Base-by-base conservation (phyloP, 164 flowering plant species). In the Vitis riparia region DNA sequence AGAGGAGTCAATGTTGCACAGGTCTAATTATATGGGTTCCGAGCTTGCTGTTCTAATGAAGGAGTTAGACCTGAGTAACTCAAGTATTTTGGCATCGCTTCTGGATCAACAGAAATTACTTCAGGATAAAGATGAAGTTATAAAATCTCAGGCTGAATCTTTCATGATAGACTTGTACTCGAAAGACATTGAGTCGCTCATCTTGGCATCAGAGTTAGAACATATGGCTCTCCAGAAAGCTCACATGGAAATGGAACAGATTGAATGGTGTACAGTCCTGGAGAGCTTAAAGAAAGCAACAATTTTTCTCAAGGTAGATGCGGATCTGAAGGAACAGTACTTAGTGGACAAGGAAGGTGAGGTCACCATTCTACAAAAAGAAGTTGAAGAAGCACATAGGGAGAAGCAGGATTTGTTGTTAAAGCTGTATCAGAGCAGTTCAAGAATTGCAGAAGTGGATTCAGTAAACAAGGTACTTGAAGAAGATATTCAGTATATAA, bases 1-100 rank as follows among this genome's bases (percentile, higher is more conserved):
- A 68, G 99, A 95, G 79, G 97, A 93, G 76, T 19, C 73, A 44
- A 88, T 95, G 97, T 63, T 95, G 78, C 82, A 84, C 55, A 87
- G 93, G 80, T 93, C 91, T 62, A 81, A 91, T 59, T 67, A 75
- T 69, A 90, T 95, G 85, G 91, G 90, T n/a, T 84, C 80, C 59
- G 90, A 93, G 72, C 89, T 95, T 67, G 80, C 87, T 47, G 23
- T 75, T 63, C 71, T 95, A 23, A 80, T 83, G 82, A 89, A 84
- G 77, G 98, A 93, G 68, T 58, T 95, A 70, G 91, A 93, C 68
- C 13, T 65, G 60, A 83, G 83, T 69, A 85, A 82, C 73, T 30
- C 68, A 68, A 67, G 73, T 71, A 69, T 82, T 61, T 61, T 78
- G 50, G 65, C 66, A 62, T 76, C 86, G 50, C 77, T 88, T 55